A percentile compares a stretch with the other conserved stretches of the same genome.
Evolutionary conservation across 2,329 filamentous ascomycete genomes (phyloP).

Genomic region (Diaporthe caulivora): DNA sequence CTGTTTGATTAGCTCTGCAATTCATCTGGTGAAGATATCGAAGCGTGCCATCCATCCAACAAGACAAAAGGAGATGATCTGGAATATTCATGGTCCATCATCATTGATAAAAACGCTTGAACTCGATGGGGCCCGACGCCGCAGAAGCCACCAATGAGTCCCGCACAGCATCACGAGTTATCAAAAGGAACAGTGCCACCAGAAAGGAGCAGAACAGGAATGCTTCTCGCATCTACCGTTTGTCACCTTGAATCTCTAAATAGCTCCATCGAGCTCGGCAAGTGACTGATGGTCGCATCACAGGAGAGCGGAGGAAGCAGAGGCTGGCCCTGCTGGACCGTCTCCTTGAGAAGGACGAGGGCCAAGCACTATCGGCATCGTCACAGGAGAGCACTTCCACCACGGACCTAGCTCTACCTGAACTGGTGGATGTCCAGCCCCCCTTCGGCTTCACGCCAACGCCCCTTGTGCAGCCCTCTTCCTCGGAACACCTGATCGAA

Average conservation of each 20-base stretch:
- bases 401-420: neutral
- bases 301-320: slow-evolving; percentile 59
- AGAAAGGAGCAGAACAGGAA: slow-evolving; percentile 45
- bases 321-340: slow-evolving; percentile 56
- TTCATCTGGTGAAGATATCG: too few species aligned
- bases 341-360: slow-evolving; percentile 48
- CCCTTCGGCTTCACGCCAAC: neutral
- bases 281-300: slow-evolving; percentile 36
- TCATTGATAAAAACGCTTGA: neutral
- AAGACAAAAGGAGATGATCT: neutral
- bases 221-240: slow-evolving; percentile 45
- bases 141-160: neutral
- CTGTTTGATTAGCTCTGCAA: neutral
- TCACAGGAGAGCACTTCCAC: slow-evolving; percentile 10
- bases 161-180: neutral
- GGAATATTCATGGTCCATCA: neutral
- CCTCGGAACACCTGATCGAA: neutral
- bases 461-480: neutral
- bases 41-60: too few species aligned
- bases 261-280: neutral
- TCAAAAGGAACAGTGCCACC: slow-evolving; percentile 41
- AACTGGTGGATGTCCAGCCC: neutral
- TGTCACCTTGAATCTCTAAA: neutral
- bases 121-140: neutral
- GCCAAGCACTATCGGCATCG: neutral